Conservation (phyloP, 2,329 filamentous ascomycete genomes). For the Tympanopsis confertula region DNA sequence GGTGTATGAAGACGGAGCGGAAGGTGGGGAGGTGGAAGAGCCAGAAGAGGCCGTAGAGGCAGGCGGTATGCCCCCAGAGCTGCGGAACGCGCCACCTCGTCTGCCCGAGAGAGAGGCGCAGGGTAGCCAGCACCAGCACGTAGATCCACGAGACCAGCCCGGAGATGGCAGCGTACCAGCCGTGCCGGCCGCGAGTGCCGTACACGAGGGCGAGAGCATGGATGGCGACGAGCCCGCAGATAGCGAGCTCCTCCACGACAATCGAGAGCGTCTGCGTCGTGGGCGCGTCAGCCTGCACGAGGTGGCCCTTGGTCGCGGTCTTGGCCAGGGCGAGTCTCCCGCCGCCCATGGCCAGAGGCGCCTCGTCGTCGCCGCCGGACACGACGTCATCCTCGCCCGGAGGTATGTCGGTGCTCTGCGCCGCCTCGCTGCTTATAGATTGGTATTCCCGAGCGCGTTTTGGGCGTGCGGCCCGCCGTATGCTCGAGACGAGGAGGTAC, state of each 20-base stretch:
- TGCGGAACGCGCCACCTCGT: constrained; percentile 56
- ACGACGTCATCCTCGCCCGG: constrained; percentile 30
- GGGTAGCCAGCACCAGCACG: constrained; percentile 58
- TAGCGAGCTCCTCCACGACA: constrained; percentile 62
- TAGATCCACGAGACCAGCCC: constrained; percentile 73
- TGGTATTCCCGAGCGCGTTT: constrained; percentile 47
- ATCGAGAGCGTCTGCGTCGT: constrained; percentile 61
- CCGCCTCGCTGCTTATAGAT: constrained; percentile 31
- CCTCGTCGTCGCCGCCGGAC: constrained; percentile 48
- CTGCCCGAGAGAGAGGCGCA: constrained; percentile 59
- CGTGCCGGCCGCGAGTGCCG: constrained; percentile 43
- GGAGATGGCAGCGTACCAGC: constrained; percentile 47
- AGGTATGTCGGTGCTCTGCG: constrained; percentile 39
- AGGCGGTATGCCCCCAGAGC: constrained; percentile 86
- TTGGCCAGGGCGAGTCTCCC: constrained; percentile 46
- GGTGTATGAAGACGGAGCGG: constrained; percentile 74
- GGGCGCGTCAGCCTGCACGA: constrained; percentile 66
- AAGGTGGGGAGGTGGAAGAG: constrained; percentile 65
- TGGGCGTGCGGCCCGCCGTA: constrained; percentile 37
- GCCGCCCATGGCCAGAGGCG: constrained; percentile 40
- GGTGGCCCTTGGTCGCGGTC: constrained; percentile 48
- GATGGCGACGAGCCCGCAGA: constrained; percentile 59
- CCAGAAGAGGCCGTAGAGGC: constrained; percentile 76
- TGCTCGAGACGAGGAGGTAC: constrained; percentile 46
- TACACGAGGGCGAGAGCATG: constrained; percentile 55